Conservation (phyloP, 345 rosid species). For the Anastatica hierochuntica region DNA sequence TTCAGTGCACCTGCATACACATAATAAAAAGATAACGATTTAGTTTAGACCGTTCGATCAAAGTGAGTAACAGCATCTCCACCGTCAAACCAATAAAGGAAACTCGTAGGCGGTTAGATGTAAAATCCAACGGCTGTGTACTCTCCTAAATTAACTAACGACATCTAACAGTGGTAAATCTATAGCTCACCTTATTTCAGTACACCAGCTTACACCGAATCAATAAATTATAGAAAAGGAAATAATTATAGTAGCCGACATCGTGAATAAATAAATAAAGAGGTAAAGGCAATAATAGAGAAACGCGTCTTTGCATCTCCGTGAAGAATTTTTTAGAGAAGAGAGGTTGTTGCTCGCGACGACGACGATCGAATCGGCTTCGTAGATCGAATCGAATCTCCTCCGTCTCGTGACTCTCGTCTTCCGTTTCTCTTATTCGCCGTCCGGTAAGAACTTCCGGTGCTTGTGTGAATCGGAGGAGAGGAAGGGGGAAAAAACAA, state of each 20-base stretch:
- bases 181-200: no score
- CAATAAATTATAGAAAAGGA: background rate
- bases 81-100: no score
- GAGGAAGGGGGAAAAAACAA: conserved; percentile 19
- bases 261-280: background rate
- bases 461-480: conserved; percentile 34
- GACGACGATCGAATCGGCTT: conserved; percentile 10
- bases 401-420: background rate
- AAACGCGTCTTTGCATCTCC: conserved; percentile 14
- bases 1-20: background rate
- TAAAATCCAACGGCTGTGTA: no score
- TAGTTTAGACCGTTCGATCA: no score
- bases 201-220: no score
- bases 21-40: background rate
- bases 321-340: conserved; percentile 6
- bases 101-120: no score
- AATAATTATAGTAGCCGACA: conserved; percentile 18
- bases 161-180: no score
- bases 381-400: conserved; percentile 14
- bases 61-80: no score
- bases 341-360: conserved; percentile 5
- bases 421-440: conserved; percentile 5
- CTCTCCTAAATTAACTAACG: no score
- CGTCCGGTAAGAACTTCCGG: conserved; percentile 48
- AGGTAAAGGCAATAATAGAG: background rate